Evolutionary conservation across 805 yeast species (phyloP).

Genomic region (Candida mattraensis): DNA sequence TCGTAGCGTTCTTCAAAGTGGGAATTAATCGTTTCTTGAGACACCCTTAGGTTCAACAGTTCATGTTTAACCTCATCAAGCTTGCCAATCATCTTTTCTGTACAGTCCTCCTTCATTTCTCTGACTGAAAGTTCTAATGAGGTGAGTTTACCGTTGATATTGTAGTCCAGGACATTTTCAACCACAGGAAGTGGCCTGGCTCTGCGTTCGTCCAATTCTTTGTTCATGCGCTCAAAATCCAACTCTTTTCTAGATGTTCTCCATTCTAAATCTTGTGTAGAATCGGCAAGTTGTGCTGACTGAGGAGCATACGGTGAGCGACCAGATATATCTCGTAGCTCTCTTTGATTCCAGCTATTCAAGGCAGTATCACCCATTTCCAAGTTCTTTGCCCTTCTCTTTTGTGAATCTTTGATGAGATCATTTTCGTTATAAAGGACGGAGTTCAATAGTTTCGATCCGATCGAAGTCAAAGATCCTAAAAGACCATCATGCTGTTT

Average conservation of each 20-base stretch:
- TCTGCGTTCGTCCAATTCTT: background rate
- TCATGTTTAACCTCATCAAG: conserved; percentile 24
- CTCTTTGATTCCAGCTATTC: conserved; percentile 3
- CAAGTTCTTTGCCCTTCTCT: background rate
- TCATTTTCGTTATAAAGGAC: conserved; percentile 30
- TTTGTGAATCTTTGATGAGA: background rate
- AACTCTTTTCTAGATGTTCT: conserved; percentile 7
- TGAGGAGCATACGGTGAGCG: conserved; percentile 5
- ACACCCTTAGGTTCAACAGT: conserved; percentile 21
- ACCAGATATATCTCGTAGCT: conserved; percentile 2
- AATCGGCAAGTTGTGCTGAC: too few species aligned
- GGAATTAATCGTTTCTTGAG: conserved; percentile 54
- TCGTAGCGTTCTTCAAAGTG: conserved; percentile 68
- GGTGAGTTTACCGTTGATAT: conserved; percentile 11
- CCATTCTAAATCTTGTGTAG: too few species aligned
- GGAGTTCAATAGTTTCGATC: conserved; percentile 28
- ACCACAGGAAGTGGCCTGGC: background rate
- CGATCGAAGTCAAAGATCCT: conserved; percentile 29
- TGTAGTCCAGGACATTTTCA: background rate
- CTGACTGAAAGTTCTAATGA: conserved; percentile 19
- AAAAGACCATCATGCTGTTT: conserved; percentile 21
- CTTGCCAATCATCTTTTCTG: conserved; percentile 19
- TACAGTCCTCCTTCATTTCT: conserved; percentile 19
- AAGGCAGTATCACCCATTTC: conserved; percentile 1
- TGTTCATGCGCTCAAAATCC: conserved; percentile 2